Conservation (phyloP, 140 eudicot species). For the Anethum foeniculum region DNA sequence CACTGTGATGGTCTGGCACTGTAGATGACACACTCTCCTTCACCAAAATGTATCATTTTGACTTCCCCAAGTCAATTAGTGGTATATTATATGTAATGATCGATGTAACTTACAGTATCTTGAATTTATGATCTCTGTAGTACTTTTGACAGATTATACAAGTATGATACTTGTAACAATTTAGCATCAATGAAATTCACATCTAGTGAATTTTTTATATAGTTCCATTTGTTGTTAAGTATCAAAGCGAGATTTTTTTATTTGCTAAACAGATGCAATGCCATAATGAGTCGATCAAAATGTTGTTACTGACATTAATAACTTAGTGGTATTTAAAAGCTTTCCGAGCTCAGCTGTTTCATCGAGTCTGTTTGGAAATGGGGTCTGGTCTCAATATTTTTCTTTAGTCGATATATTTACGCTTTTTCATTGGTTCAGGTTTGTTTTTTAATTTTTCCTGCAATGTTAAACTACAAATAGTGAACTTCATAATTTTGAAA, state of each 20-base stretch:
- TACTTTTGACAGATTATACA: not conserved
- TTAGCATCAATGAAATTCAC: not conserved
- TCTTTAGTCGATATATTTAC: not conserved
- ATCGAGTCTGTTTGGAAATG: not conserved
- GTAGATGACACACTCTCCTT: not conserved
- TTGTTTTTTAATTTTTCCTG: not conserved
- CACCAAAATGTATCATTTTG: not conserved
- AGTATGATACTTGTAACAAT: not conserved
- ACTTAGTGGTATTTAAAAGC: not conserved
- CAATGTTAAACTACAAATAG: not conserved
- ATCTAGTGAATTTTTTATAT: not conserved
- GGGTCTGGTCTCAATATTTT: not conserved
- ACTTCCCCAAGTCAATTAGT: not conserved
- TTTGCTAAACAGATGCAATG: not conserved
- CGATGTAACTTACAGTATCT: not conserved
- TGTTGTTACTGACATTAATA: not conserved
- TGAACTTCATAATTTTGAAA: not conserved
- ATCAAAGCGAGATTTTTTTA: not conserved
- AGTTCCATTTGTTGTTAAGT: not conserved
- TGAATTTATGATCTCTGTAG: not conserved
- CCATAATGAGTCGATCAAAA: not conserved
- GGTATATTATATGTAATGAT: not conserved
- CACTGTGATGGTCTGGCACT: not conserved
- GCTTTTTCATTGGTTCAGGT: not conserved
- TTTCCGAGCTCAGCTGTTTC: not conserved